phyloP scores from a whole-genome alignment of 495 filamentous ascomycete species.

The Lasiosphaeria miniovina region DNA sequence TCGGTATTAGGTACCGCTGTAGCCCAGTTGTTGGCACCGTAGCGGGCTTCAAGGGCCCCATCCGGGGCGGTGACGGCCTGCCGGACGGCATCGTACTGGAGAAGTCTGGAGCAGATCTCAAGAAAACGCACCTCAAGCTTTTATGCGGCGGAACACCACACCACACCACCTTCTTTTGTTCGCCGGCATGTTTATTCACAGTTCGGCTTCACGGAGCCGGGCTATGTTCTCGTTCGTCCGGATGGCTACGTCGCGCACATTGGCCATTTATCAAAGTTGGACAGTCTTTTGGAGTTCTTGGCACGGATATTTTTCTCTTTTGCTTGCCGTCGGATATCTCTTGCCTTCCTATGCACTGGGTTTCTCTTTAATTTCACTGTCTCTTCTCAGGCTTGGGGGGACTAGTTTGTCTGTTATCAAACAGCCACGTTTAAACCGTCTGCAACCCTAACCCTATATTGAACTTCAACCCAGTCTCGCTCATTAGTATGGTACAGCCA shows the following conservation, averaged over 20 bases:
- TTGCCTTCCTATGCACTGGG: background rate
- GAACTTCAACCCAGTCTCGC: no score
- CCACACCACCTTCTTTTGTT: slow-evolving; percentile 37
- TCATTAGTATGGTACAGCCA: no score
- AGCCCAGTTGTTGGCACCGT: slow-evolving; percentile 33
- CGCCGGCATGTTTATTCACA: slow-evolving; percentile 30
- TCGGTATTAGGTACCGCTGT: slow-evolving; percentile 38
- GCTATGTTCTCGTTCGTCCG: slow-evolving; percentile 40
- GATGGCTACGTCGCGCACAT: slow-evolving; percentile 42
- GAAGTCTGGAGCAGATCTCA: slow-evolving; percentile 9
- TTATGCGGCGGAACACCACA: slow-evolving; percentile 20
- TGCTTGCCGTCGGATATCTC: background rate
- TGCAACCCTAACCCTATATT: no score
- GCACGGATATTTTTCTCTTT: slow-evolving; percentile 4
- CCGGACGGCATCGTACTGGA: slow-evolving; percentile 26
- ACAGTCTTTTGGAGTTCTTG: slow-evolving; percentile 28
- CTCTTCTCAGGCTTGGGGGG: background rate
- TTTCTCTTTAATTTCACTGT: background rate
- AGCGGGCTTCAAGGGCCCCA: slow-evolving; percentile 20
- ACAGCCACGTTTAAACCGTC: no score
- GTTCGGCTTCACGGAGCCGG: slow-evolving; percentile 34
- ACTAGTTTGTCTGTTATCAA: no score
- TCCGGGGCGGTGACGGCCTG: slow-evolving; percentile 35
- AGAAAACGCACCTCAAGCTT: slow-evolving; percentile 26
- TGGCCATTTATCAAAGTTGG: slow-evolving; percentile 28